Evolutionary conservation across 1,139 yeast genomes (phyloP).

Genomic region (Blastobotrys indianensis): DNA sequence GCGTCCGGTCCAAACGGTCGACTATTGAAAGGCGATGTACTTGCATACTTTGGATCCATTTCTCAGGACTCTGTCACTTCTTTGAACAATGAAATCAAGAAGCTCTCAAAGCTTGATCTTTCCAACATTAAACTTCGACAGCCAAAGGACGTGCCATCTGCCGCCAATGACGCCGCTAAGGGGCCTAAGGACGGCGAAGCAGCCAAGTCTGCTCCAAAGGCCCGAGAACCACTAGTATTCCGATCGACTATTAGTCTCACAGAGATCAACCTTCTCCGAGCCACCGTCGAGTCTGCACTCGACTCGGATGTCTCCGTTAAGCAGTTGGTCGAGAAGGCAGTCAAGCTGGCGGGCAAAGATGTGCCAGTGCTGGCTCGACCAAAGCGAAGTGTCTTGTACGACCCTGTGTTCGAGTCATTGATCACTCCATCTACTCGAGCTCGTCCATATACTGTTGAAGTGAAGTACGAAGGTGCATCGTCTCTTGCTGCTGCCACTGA

Average conservation of each 20-base stretch:
- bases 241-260: constrained; percentile 18
- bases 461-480: constrained; percentile 38
- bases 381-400: constrained; percentile 45
- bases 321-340: constrained; percentile 36
- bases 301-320: constrained; percentile 27
- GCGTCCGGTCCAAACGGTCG: constrained; percentile 92
- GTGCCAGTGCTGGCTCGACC: constrained; percentile 41
- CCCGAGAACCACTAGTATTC: constrained; percentile 16
- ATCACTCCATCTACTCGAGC: constrained; percentile 39
- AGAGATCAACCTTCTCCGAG: constrained; percentile 21
- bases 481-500: constrained; percentile 17
- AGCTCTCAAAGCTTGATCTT: constrained; percentile 65
- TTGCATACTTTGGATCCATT: constrained; percentile 75
- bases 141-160: constrained; percentile 14
- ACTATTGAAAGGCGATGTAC: constrained; percentile 81
- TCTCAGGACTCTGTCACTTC: constrained; percentile 46
- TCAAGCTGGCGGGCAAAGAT: constrained; percentile 35
- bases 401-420: constrained; percentile 62
- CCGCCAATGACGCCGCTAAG: constrained; percentile 20
- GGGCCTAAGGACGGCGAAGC: constrained; percentile 17
- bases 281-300: constrained; percentile 31
- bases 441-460: constrained; percentile 52
- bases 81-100: constrained; percentile 52
- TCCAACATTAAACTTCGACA: constrained; percentile 57
- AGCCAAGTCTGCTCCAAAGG: constrained; percentile 15